Conservation (phyloP, 495 filamentous ascomycete species). For the Cercophora newfieldiana region DNA sequence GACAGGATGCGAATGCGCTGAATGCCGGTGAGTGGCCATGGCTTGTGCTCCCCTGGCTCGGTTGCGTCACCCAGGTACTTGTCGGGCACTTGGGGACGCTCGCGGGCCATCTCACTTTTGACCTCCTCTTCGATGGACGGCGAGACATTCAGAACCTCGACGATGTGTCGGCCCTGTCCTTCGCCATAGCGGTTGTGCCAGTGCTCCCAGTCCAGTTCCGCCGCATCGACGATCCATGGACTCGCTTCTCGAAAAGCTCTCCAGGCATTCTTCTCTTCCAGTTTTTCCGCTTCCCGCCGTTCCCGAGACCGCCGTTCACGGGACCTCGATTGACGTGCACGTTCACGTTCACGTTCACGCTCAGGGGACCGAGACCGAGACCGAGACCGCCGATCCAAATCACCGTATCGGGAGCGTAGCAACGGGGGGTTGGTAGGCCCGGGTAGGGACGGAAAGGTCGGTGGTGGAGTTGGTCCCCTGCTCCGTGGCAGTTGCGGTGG, state of each 20-base stretch:
- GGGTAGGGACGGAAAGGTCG: too few species aligned
- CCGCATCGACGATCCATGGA: constrained; percentile 9
- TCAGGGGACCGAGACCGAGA: not conserved
- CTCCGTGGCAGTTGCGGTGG: too few species aligned
- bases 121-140: constrained; percentile 6
- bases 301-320: not conserved
- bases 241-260: not conserved
- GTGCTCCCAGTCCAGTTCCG: constrained; percentile 18
- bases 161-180: constrained; percentile 11
- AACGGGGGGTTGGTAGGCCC: too few species aligned
- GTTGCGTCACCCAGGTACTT: not conserved
- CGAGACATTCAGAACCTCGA: constrained; percentile 23
- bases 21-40: constrained; percentile 20
- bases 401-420: not conserved
- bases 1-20: constrained; percentile 45
- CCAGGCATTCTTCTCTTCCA: not conserved
- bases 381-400: too few species aligned
- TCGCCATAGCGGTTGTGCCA: constrained; percentile 30
- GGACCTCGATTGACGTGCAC: too few species aligned
- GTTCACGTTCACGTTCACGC: too few species aligned
- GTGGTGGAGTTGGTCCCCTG: too few species aligned
- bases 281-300: not conserved
- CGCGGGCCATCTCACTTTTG: not conserved
- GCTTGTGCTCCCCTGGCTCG: not conserved
- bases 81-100: not conserved